Conservation (phyloP, 352 stramenopile species). For the Globisporangium apiculatum region DNA sequence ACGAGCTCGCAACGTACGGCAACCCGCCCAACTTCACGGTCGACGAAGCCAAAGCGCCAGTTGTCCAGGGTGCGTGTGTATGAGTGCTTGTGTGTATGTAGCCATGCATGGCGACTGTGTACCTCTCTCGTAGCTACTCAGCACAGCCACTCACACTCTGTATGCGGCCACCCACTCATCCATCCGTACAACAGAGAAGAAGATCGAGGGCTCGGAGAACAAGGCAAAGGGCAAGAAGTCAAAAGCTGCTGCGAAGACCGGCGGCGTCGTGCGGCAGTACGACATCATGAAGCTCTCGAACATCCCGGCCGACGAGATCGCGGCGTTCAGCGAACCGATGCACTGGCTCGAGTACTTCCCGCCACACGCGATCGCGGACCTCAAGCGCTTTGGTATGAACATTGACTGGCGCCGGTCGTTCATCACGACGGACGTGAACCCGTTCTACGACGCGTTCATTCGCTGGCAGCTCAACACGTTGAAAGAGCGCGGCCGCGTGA, state of each 20-base stretch:
- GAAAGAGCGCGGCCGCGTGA: slow-evolving; percentile 83
- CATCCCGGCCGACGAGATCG: slow-evolving; percentile 93
- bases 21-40: slow-evolving; percentile 91
- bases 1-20: slow-evolving; percentile 93
- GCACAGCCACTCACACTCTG: too few relatives aligned
- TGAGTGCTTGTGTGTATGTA: not conserved
- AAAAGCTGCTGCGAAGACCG: slow-evolving; percentile 97
- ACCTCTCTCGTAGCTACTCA: too few relatives aligned
- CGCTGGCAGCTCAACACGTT: slow-evolving; percentile 99
- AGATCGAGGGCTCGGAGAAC: slow-evolving; percentile 72
- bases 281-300: slow-evolving; percentile 96
- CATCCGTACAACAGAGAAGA: slow-evolving; percentile 38
- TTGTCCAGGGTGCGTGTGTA: slow-evolving; percentile 16
- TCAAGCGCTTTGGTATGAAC: slow-evolving; percentile 95
- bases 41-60: slow-evolving; percentile 25
- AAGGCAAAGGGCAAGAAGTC: slow-evolving; percentile 96
- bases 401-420: slow-evolving; percentile 99
- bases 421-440: slow-evolving; percentile 99
- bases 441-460: slow-evolving; percentile 99
- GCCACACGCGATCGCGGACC: slow-evolving; percentile 93
- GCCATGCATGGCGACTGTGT: not conserved
- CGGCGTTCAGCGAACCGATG: slow-evolving; percentile 95
- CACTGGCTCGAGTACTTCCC: slow-evolving; percentile 99
- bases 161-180: slow-evolving; percentile 5
- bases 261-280: slow-evolving; percentile 96